Base-by-base conservation (phyloP, 2,329 filamentous ascomycete genomes). In the Aspergillus sp. region DNA sequence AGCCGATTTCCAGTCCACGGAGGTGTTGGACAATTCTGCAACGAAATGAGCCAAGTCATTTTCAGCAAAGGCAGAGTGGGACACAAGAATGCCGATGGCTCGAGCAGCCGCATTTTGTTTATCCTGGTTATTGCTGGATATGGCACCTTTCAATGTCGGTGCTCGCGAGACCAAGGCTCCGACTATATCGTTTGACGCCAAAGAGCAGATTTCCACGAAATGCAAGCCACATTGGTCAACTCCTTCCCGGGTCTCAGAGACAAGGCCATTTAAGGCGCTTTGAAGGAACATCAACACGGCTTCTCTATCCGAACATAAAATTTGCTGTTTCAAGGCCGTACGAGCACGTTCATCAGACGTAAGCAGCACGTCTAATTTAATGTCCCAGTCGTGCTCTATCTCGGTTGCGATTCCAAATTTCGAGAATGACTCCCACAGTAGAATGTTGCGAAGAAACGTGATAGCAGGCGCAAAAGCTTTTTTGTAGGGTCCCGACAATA, bases 331-430 rank as follows among this genome's bases (percentile, higher is more conserved):
- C 57, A 48, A 85, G 59, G 75, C 74, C 28, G 75, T 66, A 36
- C 87, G 77, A 7, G 81, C 80, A 41, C 75, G 70, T 48, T 84
- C 75, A 58, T 91, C 85, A 4, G 83, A 86, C 36, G 81, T 77
- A 29, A 93, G 74, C 5, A 85, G 75, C 1, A 82, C 79, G 54
- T 90, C 85, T 2, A 97, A 73, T 54, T 85, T 84, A 41, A 83
- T 76, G 61, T 89, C 85, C 93, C 93, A 97, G 52, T 91, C 86
- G 41, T 85, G 81, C 55, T 91, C 85, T 27, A 88, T 64, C 7
- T 78, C 75, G 27, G 76, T 63, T 3, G 64, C 61, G 9, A 75
- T 66, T 1, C 64, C 60, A 8, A 71, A 70, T 8, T 68, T 61
- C 10, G 57, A 57, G 28, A 83, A 65, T 36, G 81, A 79, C 58